phyloP scores from a whole-genome alignment of 2,329 filamentous ascomycete species.

The Nannizzia gypsea region DNA sequence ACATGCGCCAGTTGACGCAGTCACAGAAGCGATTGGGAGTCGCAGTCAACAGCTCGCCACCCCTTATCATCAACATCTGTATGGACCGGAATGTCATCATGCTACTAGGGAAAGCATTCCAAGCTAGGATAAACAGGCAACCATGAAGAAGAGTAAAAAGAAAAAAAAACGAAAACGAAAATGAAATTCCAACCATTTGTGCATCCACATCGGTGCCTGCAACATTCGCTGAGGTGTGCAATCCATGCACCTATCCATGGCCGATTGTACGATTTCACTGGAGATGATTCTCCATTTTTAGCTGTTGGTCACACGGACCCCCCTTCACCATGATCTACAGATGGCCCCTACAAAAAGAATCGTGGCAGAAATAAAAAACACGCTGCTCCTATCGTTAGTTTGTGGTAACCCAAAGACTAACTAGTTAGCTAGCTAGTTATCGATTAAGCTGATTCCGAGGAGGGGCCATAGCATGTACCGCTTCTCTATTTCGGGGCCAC shows the following conservation, averaged over 20 bases:
- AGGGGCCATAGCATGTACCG: background rate
- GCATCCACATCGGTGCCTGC: background rate
- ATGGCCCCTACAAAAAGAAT: background rate
- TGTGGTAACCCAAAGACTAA: background rate
- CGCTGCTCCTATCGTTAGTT: background rate
- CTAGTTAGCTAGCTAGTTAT: background rate
- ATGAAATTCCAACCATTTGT: background rate
- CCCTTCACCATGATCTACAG: conserved; percentile 1
- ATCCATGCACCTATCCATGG: conserved; percentile 1
- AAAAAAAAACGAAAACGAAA: background rate
- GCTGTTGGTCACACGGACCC: conserved; percentile 3
- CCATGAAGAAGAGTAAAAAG: background rate
- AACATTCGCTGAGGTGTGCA: background rate
- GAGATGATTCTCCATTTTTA: background rate
- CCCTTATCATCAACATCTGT: background rate
- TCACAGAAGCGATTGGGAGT: background rate
- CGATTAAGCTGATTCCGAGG: background rate
- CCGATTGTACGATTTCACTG: background rate
- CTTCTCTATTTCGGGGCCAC: background rate
- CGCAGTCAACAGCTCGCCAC: background rate
- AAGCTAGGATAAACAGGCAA: background rate
- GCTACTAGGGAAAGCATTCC: background rate
- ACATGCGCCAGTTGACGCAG: background rate
- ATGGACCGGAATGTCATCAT: background rate
- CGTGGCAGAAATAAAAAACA: background rate